A percentile compares a stretch with the other conserved stretches of the same genome.
Evolutionary conservation across 1,284 basidiomycete species (phyloP).

Genomic region (Ganoderma lingzhi): DNA sequence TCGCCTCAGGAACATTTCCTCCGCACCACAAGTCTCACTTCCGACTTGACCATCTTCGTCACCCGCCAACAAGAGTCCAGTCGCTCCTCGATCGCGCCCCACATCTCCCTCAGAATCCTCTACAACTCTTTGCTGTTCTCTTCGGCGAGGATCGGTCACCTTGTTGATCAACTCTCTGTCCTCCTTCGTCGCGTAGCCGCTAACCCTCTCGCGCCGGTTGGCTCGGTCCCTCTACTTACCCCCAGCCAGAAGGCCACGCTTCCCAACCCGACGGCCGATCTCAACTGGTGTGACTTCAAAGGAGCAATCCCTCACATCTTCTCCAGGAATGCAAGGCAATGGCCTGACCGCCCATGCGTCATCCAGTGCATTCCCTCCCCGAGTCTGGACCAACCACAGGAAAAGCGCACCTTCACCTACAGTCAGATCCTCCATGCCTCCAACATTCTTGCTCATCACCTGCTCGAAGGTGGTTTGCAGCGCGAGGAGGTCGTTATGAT

Average conservation of each 20-base stretch:
- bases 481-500: constrained; percentile 98
- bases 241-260: constrained; percentile 74
- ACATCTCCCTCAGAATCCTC: constrained; percentile 85
- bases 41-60: constrained; percentile 91
- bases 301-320: constrained; percentile 97
- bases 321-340: constrained; percentile 79
- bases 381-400: constrained; percentile 54
- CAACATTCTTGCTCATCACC: constrained; percentile 92
- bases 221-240: constrained; percentile 85
- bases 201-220: constrained; percentile 69
- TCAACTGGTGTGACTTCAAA: constrained; percentile 98
- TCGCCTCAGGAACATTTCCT: constrained; percentile 79
- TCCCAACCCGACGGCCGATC: constrained; percentile 88
- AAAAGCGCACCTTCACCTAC: constrained; percentile 79
- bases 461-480: constrained; percentile 87
- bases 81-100: constrained; percentile 77
- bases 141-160: constrained; percentile 75
- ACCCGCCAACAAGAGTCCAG: constrained; percentile 73
- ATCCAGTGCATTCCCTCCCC: constrained; percentile 75
- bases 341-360: constrained; percentile 86
- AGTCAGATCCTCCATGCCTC: constrained; percentile 84
- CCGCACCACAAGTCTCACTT: constrained; percentile 82
- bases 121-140: constrained; percentile 98
- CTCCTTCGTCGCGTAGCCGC: constrained; percentile 80
- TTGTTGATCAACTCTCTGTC: constrained; percentile 88